Evolutionary conservation across 108 stramenopile species (phyloP), one percentile per base, ranked within the genome.

Genomic region (Schizochytrium sp.): DNA sequence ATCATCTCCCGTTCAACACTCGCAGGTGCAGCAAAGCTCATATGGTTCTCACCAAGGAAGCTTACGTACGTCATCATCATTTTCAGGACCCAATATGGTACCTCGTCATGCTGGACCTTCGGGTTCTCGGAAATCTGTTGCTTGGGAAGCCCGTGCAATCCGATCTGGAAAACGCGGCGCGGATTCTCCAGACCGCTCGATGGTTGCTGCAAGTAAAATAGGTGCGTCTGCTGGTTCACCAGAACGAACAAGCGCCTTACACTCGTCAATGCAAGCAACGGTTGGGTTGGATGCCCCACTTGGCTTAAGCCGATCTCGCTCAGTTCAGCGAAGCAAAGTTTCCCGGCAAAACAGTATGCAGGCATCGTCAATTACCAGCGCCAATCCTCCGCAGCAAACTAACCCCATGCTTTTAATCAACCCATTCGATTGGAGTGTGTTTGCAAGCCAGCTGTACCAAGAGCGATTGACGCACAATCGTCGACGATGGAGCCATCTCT

Each of bases 401-500:
- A 5, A 17, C 1, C 53, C 5, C 1, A 83, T 5, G 50, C 50
- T 50, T 7, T 47, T 53, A 17, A 87, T 57, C 57, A 87, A 87
- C 28, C 87, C 87, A 15, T 87, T 87, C 57, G 76, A 46, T 95
- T 96, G 92, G 93, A 97, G 60, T 97, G 97, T 88, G 96, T 97
- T 89, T 94, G 94, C 53, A 96, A 98, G 91, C 95, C 97, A 56
- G 5, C 76, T 83, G 5, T 83, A 83, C 4, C 93, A 98, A 47
- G 93, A 94, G 45, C 95, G 94, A 90, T 91, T 95, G 55, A 97
- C 98, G 45, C 99, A 99, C 93, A 98, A 99, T 93, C 94, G 98
- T 17, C 92, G 98, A 44, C 91, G 99, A 61, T 99, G 99, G 97
- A 95, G 94, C 93, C 98, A 99, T 90, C 98, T 98, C 17, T 99